Evolutionary conservation across 768 basidiomycete species (phyloP), one percentile per base, ranked within the genome.

Genomic region (Asterophora parasitica): DNA sequence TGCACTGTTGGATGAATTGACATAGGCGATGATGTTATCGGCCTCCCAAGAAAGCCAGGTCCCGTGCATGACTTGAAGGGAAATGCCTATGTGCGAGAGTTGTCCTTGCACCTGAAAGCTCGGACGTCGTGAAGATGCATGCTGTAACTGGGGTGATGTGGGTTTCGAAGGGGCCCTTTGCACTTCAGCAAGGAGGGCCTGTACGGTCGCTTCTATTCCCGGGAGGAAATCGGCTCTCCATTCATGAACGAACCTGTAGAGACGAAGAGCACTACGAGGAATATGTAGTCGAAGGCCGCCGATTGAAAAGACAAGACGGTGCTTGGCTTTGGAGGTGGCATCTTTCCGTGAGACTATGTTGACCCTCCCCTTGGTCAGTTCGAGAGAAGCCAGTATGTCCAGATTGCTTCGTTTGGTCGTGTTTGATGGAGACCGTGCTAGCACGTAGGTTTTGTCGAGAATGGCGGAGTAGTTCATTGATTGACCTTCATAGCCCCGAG

Each of bases 1-100:
- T 7, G 68, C 64, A 27, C 58, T 52, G 13, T 60, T 59, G 23
- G 59, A 46, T 12, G 72, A 75, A 35, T 75, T 70, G 23, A 76
- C 33, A 56, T 81, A 81, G 1, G 63, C 64, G 7, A 79, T 63
- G 0, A 70, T 73, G 42, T 81, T 67, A 46, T 76, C 69, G 16
- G 81, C 65, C 48, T 82, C 77, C 86, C 83, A 90, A 7, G 85
- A 82, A 27, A 92, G 64, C 89, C 89, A 92, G 1, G 88, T 92
- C 15, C 88, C 88, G 51, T 83, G 87, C 85, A 92, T 89, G 33
- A 92, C 82, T 57, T 91, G 89, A 5, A 92, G 74, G 3, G 79
- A 78, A 7, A 89, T 69, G 19, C 76, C 75, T 17, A 82, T 60
- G 16, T 74, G 75, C 4, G 62, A 58, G 7, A 89, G 47, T 20